Percentiles rank a stretch among this genome's conserved stretches.
These are phyloP conservation scores for Globisporangium radiosum DNA, from an alignment of 352 stramenopile species.

Conservation along the genomic window DNA sequence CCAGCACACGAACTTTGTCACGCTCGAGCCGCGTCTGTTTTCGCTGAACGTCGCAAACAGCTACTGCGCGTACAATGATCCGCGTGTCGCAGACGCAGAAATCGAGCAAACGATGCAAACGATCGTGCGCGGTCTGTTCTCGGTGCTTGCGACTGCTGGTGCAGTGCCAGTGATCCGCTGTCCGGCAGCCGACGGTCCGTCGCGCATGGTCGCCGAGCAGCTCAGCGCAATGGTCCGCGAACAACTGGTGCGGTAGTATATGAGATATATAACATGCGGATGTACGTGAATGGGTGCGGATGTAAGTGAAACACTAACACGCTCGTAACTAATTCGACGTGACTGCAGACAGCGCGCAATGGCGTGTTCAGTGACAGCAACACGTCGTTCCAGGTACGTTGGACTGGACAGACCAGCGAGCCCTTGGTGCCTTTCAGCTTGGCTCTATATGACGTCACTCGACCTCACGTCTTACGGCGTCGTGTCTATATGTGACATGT, in stretches of 20 bases:
- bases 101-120: constrained; percentile 73
- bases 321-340: neutral
- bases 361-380: constrained; percentile 55
- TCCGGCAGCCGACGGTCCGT: constrained; percentile 88
- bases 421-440: too few species aligned
- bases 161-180: constrained; percentile 95
- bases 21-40: constrained; percentile 93
- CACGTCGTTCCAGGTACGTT: constrained; percentile 60
- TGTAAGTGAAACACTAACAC: neutral
- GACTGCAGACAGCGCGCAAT: constrained; percentile 44
- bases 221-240: constrained; percentile 81
- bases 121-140: constrained; percentile 88
- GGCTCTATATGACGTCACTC: too few species aligned
- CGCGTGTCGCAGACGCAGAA: constrained; percentile 60
- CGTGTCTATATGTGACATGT: too few species aligned
- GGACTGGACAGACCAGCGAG: neutral
- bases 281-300: neutral
- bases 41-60: constrained; percentile 89
- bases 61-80: constrained; percentile 93
- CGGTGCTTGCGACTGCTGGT: constrained; percentile 89
- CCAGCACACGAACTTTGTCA: constrained; percentile 97
- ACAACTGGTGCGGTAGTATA: constrained; percentile 37
- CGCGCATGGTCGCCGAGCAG: constrained; percentile 95
- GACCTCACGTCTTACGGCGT: too few species aligned
- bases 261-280: neutral